These are phyloP conservation scores for Suillus subalutaceus DNA, from an alignment of 768 basidiomycete genomes.

Conservation along the genomic window DNA sequence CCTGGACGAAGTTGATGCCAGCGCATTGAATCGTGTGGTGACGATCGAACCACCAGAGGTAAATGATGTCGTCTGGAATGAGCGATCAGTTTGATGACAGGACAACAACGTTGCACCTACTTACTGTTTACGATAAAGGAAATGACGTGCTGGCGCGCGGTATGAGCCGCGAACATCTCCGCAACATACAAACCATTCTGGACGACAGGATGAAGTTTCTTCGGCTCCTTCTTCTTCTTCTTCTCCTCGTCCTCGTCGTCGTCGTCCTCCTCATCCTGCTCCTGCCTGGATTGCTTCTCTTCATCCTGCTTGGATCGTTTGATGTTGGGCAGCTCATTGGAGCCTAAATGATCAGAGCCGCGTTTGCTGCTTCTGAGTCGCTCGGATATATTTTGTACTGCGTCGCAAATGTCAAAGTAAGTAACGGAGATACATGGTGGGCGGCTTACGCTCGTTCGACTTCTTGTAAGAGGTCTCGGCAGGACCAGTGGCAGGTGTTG, in stretches of 20 bases:
- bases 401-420: background rate
- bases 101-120: background rate
- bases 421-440: background rate
- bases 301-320: background rate
- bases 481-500: background rate
- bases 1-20: conserved; percentile 8
- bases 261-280: conserved; percentile 8
- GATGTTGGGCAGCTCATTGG: background rate
- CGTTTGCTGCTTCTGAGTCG: background rate
- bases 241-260: background rate
- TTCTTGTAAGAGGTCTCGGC: background rate
- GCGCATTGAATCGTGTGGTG: conserved; percentile 6
- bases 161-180: background rate
- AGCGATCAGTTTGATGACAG: background rate
- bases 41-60: conserved; percentile 7
- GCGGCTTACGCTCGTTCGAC: background rate
- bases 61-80: background rate
- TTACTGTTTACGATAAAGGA: background rate
- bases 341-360: background rate
- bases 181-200: conserved; percentile 1
- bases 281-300: background rate
- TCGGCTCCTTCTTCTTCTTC: background rate
- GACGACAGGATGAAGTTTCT: background rate
- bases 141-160: background rate
- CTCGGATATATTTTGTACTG: background rate